Conservation (phyloP, 2,329 filamentous ascomycete species). For the Chaetomium sp. region DNA sequence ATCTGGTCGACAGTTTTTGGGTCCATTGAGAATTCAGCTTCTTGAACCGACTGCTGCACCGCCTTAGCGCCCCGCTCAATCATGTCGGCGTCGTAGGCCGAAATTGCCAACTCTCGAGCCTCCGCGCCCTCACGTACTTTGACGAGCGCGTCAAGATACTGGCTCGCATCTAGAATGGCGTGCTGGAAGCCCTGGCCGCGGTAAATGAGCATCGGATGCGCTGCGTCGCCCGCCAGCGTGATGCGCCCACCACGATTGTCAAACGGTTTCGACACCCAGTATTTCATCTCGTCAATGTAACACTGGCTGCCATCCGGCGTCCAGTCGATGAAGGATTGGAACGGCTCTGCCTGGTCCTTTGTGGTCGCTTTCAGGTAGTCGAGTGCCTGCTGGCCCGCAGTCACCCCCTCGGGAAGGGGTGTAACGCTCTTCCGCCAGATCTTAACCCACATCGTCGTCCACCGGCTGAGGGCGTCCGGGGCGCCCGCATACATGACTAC, state of each 20-base stretch:
- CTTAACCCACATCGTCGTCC: slow-evolving; percentile 43
- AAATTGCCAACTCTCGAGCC: slow-evolving; percentile 32
- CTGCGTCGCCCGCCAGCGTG: slow-evolving; percentile 46
- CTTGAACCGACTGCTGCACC: slow-evolving; percentile 41
- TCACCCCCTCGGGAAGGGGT: slow-evolving; percentile 31
- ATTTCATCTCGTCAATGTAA: slow-evolving; percentile 43
- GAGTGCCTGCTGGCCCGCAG: slow-evolving; percentile 44
- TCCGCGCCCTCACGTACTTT: slow-evolving; percentile 29
- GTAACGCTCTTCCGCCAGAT: slow-evolving; percentile 36
- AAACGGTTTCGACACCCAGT: slow-evolving; percentile 42
- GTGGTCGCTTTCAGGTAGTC: slow-evolving; percentile 38
- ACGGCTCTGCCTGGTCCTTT: slow-evolving; percentile 37
- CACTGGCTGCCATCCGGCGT: slow-evolving; percentile 39
- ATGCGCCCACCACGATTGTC: slow-evolving; percentile 40
- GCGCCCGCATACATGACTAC: slow-evolving; percentile 35
- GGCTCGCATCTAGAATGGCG: slow-evolving; percentile 45
- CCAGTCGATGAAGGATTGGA: slow-evolving; percentile 42
- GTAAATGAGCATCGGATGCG: slow-evolving; percentile 50
- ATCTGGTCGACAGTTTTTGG: slow-evolving; percentile 38
- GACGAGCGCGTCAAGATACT: slow-evolving; percentile 43
- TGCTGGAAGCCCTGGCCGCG: slow-evolving; percentile 52
- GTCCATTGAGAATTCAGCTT: slow-evolving; percentile 40
- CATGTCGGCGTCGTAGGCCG: slow-evolving; percentile 41
- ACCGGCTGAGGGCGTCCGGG: slow-evolving; percentile 35
- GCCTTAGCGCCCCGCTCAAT: slow-evolving; percentile 41